A percentile compares a stretch with the other conserved stretches of the same genome.
phyloP scores from a whole-genome alignment of 441 rosid species.

The Corymbia calophylla region DNA sequence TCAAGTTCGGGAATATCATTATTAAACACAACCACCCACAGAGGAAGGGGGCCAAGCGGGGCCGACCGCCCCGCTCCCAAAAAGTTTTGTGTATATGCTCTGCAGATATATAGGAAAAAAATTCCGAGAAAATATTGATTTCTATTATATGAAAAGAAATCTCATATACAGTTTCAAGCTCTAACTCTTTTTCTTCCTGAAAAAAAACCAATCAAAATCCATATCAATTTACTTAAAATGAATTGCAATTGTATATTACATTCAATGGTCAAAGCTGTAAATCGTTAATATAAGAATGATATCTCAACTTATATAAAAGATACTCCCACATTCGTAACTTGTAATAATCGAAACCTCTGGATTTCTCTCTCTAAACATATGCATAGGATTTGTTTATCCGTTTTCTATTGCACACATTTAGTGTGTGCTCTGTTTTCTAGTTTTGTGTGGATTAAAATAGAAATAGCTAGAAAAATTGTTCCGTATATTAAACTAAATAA shows the following conservation, averaged over 20 bases:
- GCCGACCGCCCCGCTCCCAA: background rate
- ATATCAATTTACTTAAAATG: background rate
- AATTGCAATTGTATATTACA: background rate
- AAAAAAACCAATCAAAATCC: background rate
- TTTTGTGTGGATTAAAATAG: background rate
- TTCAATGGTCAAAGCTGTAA: background rate
- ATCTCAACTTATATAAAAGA: background rate
- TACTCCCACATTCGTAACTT: background rate
- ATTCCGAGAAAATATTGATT: background rate
- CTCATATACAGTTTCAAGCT: background rate
- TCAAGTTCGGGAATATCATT: background rate
- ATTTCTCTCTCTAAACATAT: background rate
- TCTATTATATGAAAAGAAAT: background rate
- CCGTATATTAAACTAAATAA: background rate
- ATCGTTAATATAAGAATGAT: background rate
- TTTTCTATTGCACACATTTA: background rate
- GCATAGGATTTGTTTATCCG: background rate
- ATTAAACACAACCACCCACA: background rate
- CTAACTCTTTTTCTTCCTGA: background rate
- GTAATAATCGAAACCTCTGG: background rate
- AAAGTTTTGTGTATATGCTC: background rate
- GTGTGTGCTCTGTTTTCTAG: background rate
- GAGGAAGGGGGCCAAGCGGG: background rate
- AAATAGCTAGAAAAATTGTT: background rate
- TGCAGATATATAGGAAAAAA: background rate